Percentiles rank a stretch among this genome's conserved stretches.
These are phyloP conservation scores for Homolaphlyctis polyrhiza DNA, from an alignment of 371 early-diverging fungal genomes.

Conservation along the genomic window DNA sequence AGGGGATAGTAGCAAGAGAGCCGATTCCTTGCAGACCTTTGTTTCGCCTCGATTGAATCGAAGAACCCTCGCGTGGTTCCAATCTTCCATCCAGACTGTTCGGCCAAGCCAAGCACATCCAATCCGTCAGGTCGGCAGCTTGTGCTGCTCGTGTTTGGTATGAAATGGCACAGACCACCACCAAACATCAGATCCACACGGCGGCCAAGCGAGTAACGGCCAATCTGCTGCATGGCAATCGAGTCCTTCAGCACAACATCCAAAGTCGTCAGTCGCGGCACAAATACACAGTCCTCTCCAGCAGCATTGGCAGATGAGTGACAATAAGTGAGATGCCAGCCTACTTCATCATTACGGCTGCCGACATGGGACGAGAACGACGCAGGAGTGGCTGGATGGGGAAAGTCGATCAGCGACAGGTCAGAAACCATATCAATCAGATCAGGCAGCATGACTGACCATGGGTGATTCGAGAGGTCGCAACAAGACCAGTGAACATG, in stretches of 20 bases:
- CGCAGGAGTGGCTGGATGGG: constrained; percentile 40
- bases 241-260: constrained; percentile 50
- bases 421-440: not conserved
- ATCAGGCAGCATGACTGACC: constrained; percentile 63
- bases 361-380: constrained; percentile 68
- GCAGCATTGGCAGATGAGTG: not conserved
- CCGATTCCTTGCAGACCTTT: not conserved
- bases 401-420: not conserved
- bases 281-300: not conserved
- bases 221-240: constrained; percentile 89
- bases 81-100: constrained; percentile 54
- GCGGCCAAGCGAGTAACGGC: constrained; percentile 73
- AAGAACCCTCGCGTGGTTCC: constrained; percentile 47
- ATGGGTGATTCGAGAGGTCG: constrained; percentile 88
- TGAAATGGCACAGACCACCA: constrained; percentile 84
- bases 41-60: constrained; percentile 37
- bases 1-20: not conserved
- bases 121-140: constrained; percentile 67
- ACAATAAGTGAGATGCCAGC: not conserved
- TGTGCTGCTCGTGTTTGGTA: constrained; percentile 46
- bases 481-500: constrained; percentile 84
- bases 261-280: no score
- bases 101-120: constrained; percentile 56
- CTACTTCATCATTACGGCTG: constrained; percentile 51
- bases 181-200: constrained; percentile 87